These are phyloP conservation scores for Colletotrichum sp. DNA, from an alignment of 2,329 filamentous ascomycete genomes.

Conservation along the genomic window DNA sequence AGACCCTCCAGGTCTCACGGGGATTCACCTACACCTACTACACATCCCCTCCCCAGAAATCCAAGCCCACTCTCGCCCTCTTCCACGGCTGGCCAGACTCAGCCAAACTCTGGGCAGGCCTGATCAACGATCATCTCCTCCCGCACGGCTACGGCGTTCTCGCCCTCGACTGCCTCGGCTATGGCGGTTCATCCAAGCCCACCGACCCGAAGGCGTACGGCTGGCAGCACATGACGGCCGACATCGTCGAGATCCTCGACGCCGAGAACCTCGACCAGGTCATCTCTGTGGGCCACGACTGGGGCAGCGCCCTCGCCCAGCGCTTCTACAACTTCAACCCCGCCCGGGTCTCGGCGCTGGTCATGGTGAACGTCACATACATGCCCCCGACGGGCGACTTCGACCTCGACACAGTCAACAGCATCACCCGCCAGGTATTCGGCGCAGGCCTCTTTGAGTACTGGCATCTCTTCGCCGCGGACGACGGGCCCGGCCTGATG, in stretches of 20 bases:
- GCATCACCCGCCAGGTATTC: conserved; percentile 30
- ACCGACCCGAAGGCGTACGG: conserved; percentile 39
- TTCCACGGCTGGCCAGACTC: conserved; percentile 56
- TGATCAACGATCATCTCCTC: conserved; percentile 42
- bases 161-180: conserved; percentile 42
- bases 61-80: conserved; percentile 40
- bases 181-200: conserved; percentile 44
- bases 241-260: conserved; percentile 44
- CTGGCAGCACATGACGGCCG: conserved; percentile 37
- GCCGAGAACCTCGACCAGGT: conserved; percentile 36
- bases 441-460: conserved; percentile 45
- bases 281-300: conserved; percentile 54
- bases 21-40: conserved; percentile 47
- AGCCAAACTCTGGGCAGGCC: conserved; percentile 46
- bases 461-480: conserved; percentile 48
- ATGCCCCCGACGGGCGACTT: conserved; percentile 35
- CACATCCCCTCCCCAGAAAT: conserved; percentile 26
- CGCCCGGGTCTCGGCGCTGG: conserved; percentile 42
- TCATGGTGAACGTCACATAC: conserved; percentile 48
- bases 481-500: conserved; percentile 42
- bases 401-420: conserved; percentile 39
- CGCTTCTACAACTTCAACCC: conserved; percentile 46
- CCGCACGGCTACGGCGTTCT: conserved; percentile 40
- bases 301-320: conserved; percentile 45
- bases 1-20: conserved; percentile 31